Percentiles rank a stretch among this genome's conserved stretches.
These are phyloP conservation scores for Fomitopsis pinicola DNA, from an alignment of 1,284 basidiomycete genomes.

Conservation along the genomic window DNA sequence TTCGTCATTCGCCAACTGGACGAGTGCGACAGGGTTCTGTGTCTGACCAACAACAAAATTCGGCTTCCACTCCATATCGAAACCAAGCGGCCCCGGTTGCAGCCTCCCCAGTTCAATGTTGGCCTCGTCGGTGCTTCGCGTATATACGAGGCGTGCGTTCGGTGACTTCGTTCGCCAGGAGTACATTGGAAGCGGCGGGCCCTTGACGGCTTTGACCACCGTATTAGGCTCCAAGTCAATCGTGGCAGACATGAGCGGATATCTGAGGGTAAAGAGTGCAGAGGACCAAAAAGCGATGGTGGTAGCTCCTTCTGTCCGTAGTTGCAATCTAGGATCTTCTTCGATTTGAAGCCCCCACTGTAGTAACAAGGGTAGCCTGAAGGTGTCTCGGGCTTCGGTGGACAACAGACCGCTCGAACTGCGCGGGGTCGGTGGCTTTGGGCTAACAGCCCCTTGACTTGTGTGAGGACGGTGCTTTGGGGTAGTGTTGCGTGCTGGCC, in stretches of 20 bases:
- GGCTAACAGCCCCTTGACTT: too few relatives aligned
- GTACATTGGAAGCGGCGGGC: slow-evolving; percentile 11
- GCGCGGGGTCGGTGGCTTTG: too few relatives aligned
- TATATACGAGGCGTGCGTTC: slow-evolving; percentile 22
- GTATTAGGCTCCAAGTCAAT: not conserved
- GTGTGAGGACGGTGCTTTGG: too few relatives aligned
- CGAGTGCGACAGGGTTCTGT: slow-evolving; percentile 63
- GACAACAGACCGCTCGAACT: too few relatives aligned
- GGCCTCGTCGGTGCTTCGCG: slow-evolving; percentile 17
- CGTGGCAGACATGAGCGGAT: not conserved
- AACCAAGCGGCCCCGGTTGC: slow-evolving; percentile 39
- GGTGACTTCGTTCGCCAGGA: slow-evolving; percentile 22
- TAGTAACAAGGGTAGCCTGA: too few relatives aligned
- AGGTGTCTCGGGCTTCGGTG: too few relatives aligned
- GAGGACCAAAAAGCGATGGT: not conserved
- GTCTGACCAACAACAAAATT: slow-evolving; percentile 42
- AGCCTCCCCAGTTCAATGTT: slow-evolving; percentile 21
- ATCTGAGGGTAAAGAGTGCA: not conserved
- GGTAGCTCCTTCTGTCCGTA: not conserved
- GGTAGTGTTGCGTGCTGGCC: too few relatives aligned
- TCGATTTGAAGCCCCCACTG: too few relatives aligned
- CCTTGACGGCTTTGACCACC: not conserved
- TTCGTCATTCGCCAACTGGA: slow-evolving; percentile 58
- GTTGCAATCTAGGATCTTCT: too few relatives aligned
- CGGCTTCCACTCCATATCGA: slow-evolving; percentile 76